Evolutionary conservation across 805 yeast species (phyloP).

Genomic region (Cyberlindnera saturnus): DNA sequence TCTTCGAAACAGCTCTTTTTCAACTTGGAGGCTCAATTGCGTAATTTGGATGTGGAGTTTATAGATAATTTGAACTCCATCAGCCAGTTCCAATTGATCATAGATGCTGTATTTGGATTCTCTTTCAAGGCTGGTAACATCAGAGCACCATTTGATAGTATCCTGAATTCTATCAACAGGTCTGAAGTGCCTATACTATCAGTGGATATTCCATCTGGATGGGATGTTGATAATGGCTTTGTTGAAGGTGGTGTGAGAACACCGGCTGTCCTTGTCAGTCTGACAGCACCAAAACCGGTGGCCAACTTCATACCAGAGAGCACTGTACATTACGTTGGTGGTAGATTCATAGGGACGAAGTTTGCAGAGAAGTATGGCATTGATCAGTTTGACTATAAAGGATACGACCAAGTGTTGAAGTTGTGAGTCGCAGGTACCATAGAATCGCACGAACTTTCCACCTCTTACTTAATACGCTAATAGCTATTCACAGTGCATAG

Average conservation of each 20-base stretch:
- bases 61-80: slow-evolving; percentile 33
- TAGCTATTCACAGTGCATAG: no score
- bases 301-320: slow-evolving; percentile 38
- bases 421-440: neutral
- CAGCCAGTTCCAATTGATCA: slow-evolving; percentile 32
- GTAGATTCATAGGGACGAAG: slow-evolving; percentile 65
- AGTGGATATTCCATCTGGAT: slow-evolving; percentile 92
- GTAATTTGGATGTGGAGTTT: slow-evolving; percentile 55
- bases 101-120: slow-evolving; percentile 90
- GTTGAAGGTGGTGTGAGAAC: slow-evolving; percentile 35
- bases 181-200: slow-evolving; percentile 56
- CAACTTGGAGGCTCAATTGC: slow-evolving; percentile 61
- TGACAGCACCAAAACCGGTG: slow-evolving; percentile 95
- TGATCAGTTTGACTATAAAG: slow-evolving; percentile 53
- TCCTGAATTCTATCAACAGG: slow-evolving; percentile 34
- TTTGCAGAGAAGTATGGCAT: slow-evolving; percentile 74
- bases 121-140: slow-evolving; percentile 81
- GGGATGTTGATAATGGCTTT: slow-evolving; percentile 94
- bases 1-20: slow-evolving; percentile 50
- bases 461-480: no score
- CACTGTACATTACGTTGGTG: slow-evolving; percentile 73
- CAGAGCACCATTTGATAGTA: slow-evolving; percentile 63
- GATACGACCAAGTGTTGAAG: slow-evolving; percentile 46
- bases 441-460: no score
- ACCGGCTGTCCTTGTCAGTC: slow-evolving; percentile 68